Evolutionary conservation across 192 early-diverging fungal genomes (phyloP), one percentile per base, ranked within the genome.

Genomic region (Chytriomyces hyalinus): DNA sequence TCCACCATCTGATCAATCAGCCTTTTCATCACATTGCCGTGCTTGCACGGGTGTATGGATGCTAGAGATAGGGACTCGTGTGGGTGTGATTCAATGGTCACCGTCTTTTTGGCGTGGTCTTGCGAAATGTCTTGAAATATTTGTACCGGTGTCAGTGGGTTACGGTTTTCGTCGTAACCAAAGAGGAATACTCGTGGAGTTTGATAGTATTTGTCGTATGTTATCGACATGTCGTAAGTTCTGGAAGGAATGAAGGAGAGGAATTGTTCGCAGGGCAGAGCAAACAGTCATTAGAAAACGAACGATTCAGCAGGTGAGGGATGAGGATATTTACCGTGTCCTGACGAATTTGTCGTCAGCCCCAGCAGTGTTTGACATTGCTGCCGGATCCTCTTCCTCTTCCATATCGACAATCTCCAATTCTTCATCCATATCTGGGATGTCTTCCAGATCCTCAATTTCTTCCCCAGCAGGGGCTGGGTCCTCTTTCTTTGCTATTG

Each of bases 151-250:
- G 94, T 92, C 50, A 99, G 86, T 22, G 98, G 96, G 28, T 86
- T 83, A 46, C 93, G 88, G 61, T 92, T 76, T 76, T 97, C 96
- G 84, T 95, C 95, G 81, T 97, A 99, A 11, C 98, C 98, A 89
- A 94, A 97, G 67, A 99, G 88, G 92, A 92, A 98, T 70, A 99
- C 92, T 24, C 96, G 92, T 17, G 98, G 98, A 6, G 98, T 99
- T 84, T 97, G 96, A 82, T 98, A 98, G 82, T 98, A 98, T 83
- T 99, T 99, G 90, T 99, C 98, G 84, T 99, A 99, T n/a, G 96
- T 97, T 73, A 99, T 99, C 80, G 94, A 94, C 45, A 99, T 90
- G 84, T 99, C 97, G 78, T 99, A 99, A 13, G 98, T 99, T 75
- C 98, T 87, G 50, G n/a, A 49, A 47, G 6, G 36, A 49, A n/a